Base-by-base conservation (phyloP, 768 basidiomycete species). In the Lactarius hatsudake region DNA sequence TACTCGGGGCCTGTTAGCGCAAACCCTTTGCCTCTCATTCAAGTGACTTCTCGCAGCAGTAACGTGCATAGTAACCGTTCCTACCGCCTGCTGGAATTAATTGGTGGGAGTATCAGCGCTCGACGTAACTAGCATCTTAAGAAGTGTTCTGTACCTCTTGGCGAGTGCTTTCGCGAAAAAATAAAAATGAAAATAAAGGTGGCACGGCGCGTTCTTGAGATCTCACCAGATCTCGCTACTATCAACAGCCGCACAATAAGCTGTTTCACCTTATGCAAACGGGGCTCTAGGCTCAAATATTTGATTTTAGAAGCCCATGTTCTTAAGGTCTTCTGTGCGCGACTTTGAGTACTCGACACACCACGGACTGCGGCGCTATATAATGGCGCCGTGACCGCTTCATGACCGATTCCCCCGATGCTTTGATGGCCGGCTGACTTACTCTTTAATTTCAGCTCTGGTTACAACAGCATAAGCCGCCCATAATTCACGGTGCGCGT, bases 401-500 rank as follows among this genome's bases (percentile, higher is more conserved):
- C 43, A 66, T 62, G 15, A 28, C 65, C 54, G 53, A 55, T 28
- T 38, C 54, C 5, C 43, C 65, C 54, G 38, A 42, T 13, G 28
- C 51, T 18, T 56, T 63, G 54, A 56, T 55, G 54, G 30, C 62
- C 42, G 54, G 30, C 54, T 5, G 51, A 40, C 45, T 26, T 28
- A 12, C 15, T 32, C 18, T 34, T 51, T 45, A 34, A n/a, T 26
- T 48, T 28, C 45, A 32, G 28, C 48, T 13, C 45, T 51, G 48
- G n/a, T n/a, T 18, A 48, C 45, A 23, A 23, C 45, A 23, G n/a
- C 48, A 51, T 15, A 51, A 51, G 48, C 5, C 48, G 23, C 48
- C n/a, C 48, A 51, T 51, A 51, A 51, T 13, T 7, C 42, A 42
- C 17, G 17, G 51, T 26, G 17, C 51, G 23, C 51, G n/a, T 32